These are phyloP conservation scores for Dothideomycetidae sp. DNA, from an alignment of 2,329 filamentous ascomycete genomes.

Conservation along the genomic window DNA sequence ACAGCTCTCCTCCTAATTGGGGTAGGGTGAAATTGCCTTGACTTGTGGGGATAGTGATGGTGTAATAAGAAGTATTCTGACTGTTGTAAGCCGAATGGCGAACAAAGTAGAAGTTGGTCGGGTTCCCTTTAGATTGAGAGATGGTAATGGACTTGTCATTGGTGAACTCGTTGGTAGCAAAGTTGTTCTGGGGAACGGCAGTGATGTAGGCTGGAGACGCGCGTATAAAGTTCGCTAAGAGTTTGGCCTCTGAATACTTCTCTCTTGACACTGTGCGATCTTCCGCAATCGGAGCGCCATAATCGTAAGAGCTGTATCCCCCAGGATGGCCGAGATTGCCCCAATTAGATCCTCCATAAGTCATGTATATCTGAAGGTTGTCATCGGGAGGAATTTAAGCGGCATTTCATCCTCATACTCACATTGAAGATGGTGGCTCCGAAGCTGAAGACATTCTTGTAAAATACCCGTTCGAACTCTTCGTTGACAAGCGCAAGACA, in stretches of 20 bases:
- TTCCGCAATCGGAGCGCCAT: constrained; percentile 51
- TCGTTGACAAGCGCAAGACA: constrained; percentile 53
- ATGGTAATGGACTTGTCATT: constrained; percentile 4
- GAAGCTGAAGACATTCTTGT: constrained; percentile 58
- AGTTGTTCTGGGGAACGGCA: constrained; percentile 38
- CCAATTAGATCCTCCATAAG: constrained; percentile 71
- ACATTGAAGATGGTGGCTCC: constrained; percentile 52
- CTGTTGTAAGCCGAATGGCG: constrained; percentile 51
- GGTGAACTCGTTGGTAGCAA: constrained; percentile 37
- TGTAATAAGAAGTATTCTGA: constrained; percentile 44
- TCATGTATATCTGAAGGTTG: constrained; percentile 63
- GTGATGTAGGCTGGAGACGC: constrained; percentile 56
- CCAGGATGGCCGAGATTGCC: constrained; percentile 60
- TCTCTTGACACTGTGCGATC: constrained; percentile 53
- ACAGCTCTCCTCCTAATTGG: constrained; percentile 42
- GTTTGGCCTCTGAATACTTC: constrained; percentile 68
- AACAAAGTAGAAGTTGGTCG: constrained; percentile 49
- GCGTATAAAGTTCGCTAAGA: constrained; percentile 60
- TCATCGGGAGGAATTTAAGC: no score
- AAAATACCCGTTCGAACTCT: constrained; percentile 66
- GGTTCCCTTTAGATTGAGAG: constrained; percentile 28
- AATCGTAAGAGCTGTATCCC: constrained; percentile 43
- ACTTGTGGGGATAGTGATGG: constrained; percentile 47
- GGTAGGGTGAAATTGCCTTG: constrained; percentile 44
- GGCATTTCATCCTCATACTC: no score